These are phyloP conservation scores for Phaeosphaeriaceae sp. DNA, from an alignment of 2,329 filamentous ascomycete species.

Conservation along the genomic window DNA sequence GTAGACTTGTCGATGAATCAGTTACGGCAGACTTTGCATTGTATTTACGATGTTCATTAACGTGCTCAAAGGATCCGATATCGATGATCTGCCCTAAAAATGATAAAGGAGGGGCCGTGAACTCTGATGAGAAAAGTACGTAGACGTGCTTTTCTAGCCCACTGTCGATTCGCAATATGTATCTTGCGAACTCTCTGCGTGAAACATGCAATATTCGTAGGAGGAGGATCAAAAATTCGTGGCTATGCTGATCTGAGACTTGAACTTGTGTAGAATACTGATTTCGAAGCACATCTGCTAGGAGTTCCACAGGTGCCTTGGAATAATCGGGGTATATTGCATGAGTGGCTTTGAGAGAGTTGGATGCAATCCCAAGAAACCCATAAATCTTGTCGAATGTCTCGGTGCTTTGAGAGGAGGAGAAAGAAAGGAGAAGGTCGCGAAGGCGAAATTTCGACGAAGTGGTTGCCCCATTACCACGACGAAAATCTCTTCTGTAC, in stretches of 20 bases:
- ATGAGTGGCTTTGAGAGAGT: conserved; percentile 2
- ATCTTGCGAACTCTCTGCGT: conserved; percentile 11
- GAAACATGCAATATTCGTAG: conserved; percentile 14
- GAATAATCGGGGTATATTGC: conserved; percentile 19
- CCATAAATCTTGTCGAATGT: conserved; percentile 19
- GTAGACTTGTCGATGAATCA: background rate
- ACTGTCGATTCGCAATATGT: conserved; percentile 6
- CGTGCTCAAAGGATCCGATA: conserved; percentile 9
- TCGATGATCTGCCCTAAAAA: conserved; percentile 12
- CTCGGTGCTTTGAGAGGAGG: conserved; percentile 13
- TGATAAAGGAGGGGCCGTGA: conserved; percentile 9
- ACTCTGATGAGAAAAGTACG: conserved; percentile 10
- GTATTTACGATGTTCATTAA: conserved; percentile 12
- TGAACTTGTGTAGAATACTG: conserved; percentile 4
- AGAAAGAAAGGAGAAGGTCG: conserved; percentile 18
- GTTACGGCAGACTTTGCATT: background rate
- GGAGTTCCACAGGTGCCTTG: conserved; percentile 13
- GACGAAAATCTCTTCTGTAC: conserved; percentile 16
- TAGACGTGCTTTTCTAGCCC: conserved; percentile 13
- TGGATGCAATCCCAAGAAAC: conserved; percentile 17
- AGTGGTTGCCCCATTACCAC: conserved; percentile 9
- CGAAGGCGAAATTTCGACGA: conserved; percentile 16
- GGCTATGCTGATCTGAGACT: conserved; percentile 10
- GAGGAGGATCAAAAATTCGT: conserved; percentile 14
- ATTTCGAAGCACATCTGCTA: conserved; percentile 20